Evolutionary conservation across 2,329 filamentous ascomycete species (phyloP), one percentile per base, ranked within the genome.

Genomic region (Penicillium sclerotiorum): DNA sequence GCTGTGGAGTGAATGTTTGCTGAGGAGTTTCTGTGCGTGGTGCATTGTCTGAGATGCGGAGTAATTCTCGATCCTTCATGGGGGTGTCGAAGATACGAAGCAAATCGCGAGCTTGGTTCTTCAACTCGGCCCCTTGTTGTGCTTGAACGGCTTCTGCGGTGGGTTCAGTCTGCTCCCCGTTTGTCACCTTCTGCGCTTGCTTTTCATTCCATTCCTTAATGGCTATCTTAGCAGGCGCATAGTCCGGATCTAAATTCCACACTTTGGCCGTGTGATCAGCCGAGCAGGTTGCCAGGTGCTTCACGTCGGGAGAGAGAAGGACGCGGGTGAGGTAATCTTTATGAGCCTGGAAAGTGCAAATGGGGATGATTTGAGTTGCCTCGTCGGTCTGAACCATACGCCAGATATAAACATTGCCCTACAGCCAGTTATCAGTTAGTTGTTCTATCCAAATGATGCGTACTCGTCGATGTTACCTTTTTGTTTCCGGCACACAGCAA

Each of bases 391-490:
- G 91, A 54, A 92, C 83, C 68, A 99, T 89, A 58, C 90, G 87
- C 94, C 94, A 99, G 61, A 99, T 90, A 69, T 95, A 99, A 56
- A 97, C 92, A 63, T 95, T 95, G 60, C 94, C 94, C 89, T 96
- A 61, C n/a, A n/a, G n/a, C n/a, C n/a, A 30, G 23, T 17, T 12
- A 8, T 12, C 1, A 3, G 11, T 46, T 28, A 46, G 43, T 27
- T 8, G 27, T n/a, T n/a, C n/a, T n/a, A n/a, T n/a, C n/a, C n/a
- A n/a, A n/a, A n/a, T n/a, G n/a, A n/a, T n/a, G n/a, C n/a, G n/a
- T n/a, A n/a, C n/a, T n/a, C n/a, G n/a, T n/a, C n/a, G 5, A 6
- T 13, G 21, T 17, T 23, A 21, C 90, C 53, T 85, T 82, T 64
- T 94, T 96, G 65, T 96, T 97, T 45, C 91, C 93, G 4, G 94